These are phyloP conservation scores for Teratosphaeria destructans DNA, from an alignment of 2,329 filamentous ascomycete genomes.

Conservation along the genomic window DNA sequence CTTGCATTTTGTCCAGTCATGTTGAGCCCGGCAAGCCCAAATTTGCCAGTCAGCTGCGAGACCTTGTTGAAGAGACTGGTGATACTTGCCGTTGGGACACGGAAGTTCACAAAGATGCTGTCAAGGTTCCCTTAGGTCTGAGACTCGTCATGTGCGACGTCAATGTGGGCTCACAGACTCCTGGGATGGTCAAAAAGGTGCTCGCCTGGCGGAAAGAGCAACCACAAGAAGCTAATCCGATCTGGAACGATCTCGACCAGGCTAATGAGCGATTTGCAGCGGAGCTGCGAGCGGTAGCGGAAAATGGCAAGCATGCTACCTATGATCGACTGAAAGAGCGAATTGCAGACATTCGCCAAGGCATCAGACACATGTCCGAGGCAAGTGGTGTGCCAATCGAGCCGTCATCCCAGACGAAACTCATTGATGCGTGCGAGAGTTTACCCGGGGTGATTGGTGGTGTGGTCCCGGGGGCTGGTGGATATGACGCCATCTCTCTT, in stretches of 20 bases:
- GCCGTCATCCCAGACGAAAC: constrained; percentile 69
- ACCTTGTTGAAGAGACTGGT: constrained; percentile 51
- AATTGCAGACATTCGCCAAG: constrained; percentile 41
- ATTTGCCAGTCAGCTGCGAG: constrained; percentile 57
- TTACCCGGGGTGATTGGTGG: constrained; percentile 78
- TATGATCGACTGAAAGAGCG: constrained; percentile 42
- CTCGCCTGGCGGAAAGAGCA: constrained; percentile 67
- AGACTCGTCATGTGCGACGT: constrained; percentile 90
- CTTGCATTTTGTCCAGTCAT: constrained; percentile 56
- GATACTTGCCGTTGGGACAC: constrained; percentile 58
- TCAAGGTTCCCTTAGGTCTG: constrained; percentile 62
- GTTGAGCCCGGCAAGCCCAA: constrained; percentile 55
- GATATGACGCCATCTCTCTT: constrained; percentile 80
- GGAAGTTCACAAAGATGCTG: constrained; percentile 58
- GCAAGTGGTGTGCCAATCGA: constrained; percentile 77
- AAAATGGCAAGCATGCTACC: constrained; percentile 38
- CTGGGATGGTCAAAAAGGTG: constrained; percentile 90
- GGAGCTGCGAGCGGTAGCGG: constrained; percentile 47
- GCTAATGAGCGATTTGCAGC: constrained; percentile 62
- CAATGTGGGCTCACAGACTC: constrained; percentile 84
- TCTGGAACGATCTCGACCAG: constrained; percentile 68
- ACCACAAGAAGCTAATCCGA: constrained; percentile 48
- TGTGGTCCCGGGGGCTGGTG: constrained; percentile 87
- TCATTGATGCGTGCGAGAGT: constrained; percentile 63
- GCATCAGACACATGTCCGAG: constrained; percentile 67